A percentile compares a stretch with the other conserved stretches of the same genome.
Conservation (phyloP, 2,329 filamentous ascomycete genomes). For the Emergomyces pasteurianus region DNA sequence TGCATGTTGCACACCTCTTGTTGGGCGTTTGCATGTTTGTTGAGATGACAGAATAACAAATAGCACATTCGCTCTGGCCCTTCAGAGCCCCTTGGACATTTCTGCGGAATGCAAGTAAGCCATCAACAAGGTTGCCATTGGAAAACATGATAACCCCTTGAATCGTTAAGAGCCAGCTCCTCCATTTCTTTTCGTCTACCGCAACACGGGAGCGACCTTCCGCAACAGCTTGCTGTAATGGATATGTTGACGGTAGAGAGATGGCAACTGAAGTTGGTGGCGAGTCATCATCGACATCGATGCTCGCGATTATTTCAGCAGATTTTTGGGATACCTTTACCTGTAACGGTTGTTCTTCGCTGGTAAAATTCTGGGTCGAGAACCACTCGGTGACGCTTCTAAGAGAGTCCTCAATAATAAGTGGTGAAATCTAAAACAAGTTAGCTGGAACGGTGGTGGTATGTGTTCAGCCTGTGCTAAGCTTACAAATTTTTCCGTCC, state of each 20-base stretch:
- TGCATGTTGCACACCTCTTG: conserved; percentile 84
- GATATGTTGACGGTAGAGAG: conserved; percentile 67
- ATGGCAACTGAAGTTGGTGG: conserved; percentile 76
- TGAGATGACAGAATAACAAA: conserved; percentile 91
- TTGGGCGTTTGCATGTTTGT: conserved; percentile 81
- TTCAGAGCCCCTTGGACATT: conserved; percentile 83
- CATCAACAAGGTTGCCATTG: conserved; percentile 79
- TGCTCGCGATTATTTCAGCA: conserved; percentile 69
- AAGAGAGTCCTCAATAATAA: conserved; percentile 30
- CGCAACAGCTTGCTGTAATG: conserved; percentile 66
- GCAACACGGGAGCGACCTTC: conserved; percentile 70
- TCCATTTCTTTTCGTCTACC: conserved; percentile 85
- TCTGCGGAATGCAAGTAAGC: conserved; percentile 68
- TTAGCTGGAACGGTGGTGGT: not conserved
- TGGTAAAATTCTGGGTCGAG: conserved; percentile 31
- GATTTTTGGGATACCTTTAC: conserved; percentile 62
- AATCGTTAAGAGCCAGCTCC: conserved; percentile 75
- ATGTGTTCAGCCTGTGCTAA: conserved; percentile 24
- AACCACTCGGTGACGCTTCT: conserved; percentile 31
- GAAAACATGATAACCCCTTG: conserved; percentile 91
- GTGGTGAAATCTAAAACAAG: conserved; percentile 27
- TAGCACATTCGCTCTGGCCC: conserved; percentile 89
- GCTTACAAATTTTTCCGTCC: conserved; percentile 78
- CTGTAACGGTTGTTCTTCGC: conserved; percentile 42
- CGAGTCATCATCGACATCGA: conserved; percentile 76